Percentiles rank a stretch among this genome's conserved stretches.
Conservation (phyloP, 2,329 filamentous ascomycete genomes). For the Microdochium bolleyi region DNA sequence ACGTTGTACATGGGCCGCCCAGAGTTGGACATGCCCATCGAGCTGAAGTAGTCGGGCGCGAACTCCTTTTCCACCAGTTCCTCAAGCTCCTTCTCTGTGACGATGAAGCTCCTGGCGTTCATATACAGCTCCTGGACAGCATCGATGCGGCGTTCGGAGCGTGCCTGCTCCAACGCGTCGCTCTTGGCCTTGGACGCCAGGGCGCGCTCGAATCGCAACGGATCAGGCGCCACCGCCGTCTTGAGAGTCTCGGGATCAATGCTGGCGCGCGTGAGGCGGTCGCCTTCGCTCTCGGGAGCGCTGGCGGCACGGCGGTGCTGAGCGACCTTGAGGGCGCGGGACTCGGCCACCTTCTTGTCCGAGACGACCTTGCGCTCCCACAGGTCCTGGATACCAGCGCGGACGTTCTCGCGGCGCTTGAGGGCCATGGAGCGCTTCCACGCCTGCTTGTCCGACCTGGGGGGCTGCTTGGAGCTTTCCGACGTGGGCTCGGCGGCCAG, state of each 20-base stretch:
- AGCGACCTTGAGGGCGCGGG: slow-evolving; percentile 38
- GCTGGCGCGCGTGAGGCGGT: slow-evolving; percentile 64
- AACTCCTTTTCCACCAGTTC: slow-evolving; percentile 70
- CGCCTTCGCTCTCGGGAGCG: slow-evolving; percentile 66
- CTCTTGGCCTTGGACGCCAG: slow-evolving; percentile 30
- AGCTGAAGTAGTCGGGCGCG: slow-evolving; percentile 48
- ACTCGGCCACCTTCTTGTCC: slow-evolving; percentile 23
- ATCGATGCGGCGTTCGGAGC: slow-evolving; percentile 55
- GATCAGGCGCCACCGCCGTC: slow-evolving; percentile 50
- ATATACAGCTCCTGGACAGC: slow-evolving; percentile 83
- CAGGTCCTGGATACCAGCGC: slow-evolving; percentile 62
- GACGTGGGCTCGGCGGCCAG: slow-evolving; percentile 47
- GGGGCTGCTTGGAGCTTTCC: slow-evolving; percentile 23
- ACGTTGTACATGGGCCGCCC: slow-evolving; percentile 31
- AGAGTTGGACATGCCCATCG: slow-evolving; percentile 24
- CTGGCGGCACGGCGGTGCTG: slow-evolving; percentile 39
- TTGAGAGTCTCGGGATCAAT: slow-evolving; percentile 45
- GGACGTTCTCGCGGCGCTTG: slow-evolving; percentile 62
- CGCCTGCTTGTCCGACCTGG: slow-evolving; percentile 29
- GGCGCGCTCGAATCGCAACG: slow-evolving; percentile 49
- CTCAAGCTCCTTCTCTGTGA: slow-evolving; percentile 69
- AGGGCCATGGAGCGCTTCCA: slow-evolving; percentile 72
- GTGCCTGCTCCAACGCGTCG: slow-evolving; percentile 34
- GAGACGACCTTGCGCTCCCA: slow-evolving; percentile 52
- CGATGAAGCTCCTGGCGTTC: slow-evolving; percentile 80